Conservation (phyloP, 1,284 basidiomycete genomes). For the Papiliotrema terrestris region DNA sequence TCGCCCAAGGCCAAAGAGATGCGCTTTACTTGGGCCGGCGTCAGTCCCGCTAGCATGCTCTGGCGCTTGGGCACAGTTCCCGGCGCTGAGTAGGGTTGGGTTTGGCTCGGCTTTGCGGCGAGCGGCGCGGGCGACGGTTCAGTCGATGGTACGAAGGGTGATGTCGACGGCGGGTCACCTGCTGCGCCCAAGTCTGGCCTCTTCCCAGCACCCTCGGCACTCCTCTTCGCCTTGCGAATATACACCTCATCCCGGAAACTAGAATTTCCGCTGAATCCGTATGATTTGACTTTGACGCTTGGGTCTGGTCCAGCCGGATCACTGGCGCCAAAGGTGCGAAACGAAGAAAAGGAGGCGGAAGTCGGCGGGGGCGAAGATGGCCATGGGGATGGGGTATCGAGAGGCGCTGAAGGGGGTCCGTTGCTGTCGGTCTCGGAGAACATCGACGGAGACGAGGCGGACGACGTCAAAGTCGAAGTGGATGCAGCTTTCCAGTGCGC, state of each 20-base stretch:
- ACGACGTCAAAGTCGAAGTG: neutral
- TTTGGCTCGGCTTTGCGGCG: no score
- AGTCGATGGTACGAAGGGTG: neutral
- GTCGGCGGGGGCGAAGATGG: conserved; percentile 23
- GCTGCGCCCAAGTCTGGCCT: no score
- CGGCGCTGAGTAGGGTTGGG: neutral
- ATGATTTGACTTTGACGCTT: conserved; percentile 24
- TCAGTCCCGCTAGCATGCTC: conserved; percentile 32
- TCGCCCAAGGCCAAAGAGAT: conserved; percentile 42
- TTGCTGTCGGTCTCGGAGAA: neutral
- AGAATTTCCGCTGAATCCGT: conserved; percentile 38
- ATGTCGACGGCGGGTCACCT: conserved; percentile 10
- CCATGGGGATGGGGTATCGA: conserved; percentile 1
- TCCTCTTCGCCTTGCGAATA: conserved; percentile 31
- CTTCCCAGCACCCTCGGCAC: neutral
- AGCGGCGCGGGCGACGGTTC: no score
- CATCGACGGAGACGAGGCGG: neutral
- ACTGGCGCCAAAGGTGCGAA: conserved; percentile 23
- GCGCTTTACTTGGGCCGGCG: conserved; percentile 37
- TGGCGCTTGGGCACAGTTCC: conserved; percentile 20
- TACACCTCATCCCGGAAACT: conserved; percentile 39
- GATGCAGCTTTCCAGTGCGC: neutral
- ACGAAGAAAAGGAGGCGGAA: conserved; percentile 29
- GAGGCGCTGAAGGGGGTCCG: neutral
- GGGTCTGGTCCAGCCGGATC: neutral